These are phyloP conservation scores for Claviceps spartinae DNA, from an alignment of 2,329 filamentous ascomycete species.

Conservation along the genomic window DNA sequence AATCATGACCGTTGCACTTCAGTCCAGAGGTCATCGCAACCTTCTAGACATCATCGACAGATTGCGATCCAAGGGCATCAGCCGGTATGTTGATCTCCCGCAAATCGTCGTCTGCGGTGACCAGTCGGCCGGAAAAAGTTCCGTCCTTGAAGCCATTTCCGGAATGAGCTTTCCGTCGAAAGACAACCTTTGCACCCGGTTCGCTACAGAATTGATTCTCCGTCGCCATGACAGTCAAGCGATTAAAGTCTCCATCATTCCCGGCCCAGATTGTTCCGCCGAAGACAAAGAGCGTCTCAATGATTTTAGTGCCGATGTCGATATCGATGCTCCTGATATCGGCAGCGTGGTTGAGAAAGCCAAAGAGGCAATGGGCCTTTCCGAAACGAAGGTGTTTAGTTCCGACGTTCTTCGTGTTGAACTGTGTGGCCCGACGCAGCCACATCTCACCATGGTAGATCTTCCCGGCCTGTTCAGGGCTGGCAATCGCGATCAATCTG, in stretches of 20 bases:
- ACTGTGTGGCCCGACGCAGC: constrained; percentile 30
- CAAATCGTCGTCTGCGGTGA: constrained; percentile 46
- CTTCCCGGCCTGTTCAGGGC: constrained; percentile 39
- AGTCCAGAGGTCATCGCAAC: constrained; percentile 6
- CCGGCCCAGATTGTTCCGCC: constrained; percentile 16
- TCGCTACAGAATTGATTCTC: constrained; percentile 48
- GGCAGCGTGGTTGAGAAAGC: constrained; percentile 5
- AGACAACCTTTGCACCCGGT: constrained; percentile 46
- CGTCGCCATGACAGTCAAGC: constrained; percentile 24
- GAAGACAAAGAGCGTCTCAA: constrained; percentile 11
- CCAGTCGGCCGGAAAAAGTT: constrained; percentile 51
- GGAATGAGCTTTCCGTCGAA: constrained; percentile 45
- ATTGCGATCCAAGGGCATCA: constrained; percentile 8
- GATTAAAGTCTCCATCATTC: constrained; percentile 20
- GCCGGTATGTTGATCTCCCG: constrained; percentile 23
- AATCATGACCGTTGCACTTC: constrained; percentile 7
- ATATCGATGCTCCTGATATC: constrained; percentile 3
- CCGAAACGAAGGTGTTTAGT: constrained; percentile 20
- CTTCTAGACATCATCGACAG: constrained; percentile 10
- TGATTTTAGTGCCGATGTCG: constrained; percentile 3
- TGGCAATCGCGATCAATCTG: constrained; percentile 29
- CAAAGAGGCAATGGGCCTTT: constrained; percentile 7
- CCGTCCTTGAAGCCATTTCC: constrained; percentile 50
- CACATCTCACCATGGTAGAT: constrained; percentile 45
- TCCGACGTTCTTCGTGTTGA: constrained; percentile 34